Evolutionary conservation across 2,329 filamentous ascomycete genomes (phyloP), one percentile per base, ranked within the genome.

Genomic region (Berkeleyomyces rouxiae): DNA sequence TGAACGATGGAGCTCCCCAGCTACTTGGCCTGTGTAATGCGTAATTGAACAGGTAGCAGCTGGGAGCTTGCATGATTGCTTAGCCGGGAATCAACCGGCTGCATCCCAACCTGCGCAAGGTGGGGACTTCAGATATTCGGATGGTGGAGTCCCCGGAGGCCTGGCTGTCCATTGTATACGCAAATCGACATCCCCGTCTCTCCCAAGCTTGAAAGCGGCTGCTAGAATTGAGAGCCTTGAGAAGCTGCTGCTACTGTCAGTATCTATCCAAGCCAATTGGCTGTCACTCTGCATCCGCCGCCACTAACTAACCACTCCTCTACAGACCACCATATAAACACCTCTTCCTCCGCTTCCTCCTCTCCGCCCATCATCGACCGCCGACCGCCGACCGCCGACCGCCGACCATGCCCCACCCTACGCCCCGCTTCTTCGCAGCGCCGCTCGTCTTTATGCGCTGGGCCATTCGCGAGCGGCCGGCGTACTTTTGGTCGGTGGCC

Each of bases 381-480:
- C 2, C 5, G 46, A 23, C 16, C 44, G 6, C 16, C 36, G 10
- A n/a, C 37, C 36, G 7, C 2, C 5, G 46, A 23, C 16, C 44
- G 6, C 16, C 36, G 10, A n/a, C 37, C 36, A 90, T 90, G 86
- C 80, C 82, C 66, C 70, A 75, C 70, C 69, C 79, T 65, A 40
- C 79, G 81, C 86, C 90, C 69, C 79, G 80, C 70, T 96, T 99
- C 86, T 96, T 87, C 84, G 81, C 83, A 68, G 80, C 82, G 65
- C 93, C 93, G 67, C 71, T 95, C 72, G 84, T 84, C 70, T 97
- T 96, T 83, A 76, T 88, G 70, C 86, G 86, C 75, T 97, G 91
- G 90, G 85, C 90, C 61, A 81, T 88, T 59, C 86, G 90, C 76
- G 86, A 93, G 75, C 88, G 87, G 74, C 93, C 93, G 60, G 90